phyloP scores from a whole-genome alignment of 2,329 filamentous ascomycete species.

The Neodidymelliopsis sp. region DNA sequence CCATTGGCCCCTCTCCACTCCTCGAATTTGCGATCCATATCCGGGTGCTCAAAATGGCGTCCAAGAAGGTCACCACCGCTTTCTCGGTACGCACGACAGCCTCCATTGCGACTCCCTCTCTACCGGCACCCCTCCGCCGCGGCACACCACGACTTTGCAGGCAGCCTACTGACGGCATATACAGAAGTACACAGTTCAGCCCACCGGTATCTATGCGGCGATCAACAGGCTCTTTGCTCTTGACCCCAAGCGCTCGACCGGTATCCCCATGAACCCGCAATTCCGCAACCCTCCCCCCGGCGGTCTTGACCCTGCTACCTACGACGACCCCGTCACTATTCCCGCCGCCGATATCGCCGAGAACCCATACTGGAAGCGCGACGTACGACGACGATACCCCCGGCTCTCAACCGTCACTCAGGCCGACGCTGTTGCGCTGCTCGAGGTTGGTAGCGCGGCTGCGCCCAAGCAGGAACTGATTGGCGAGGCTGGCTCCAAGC shows the following conservation, averaged over 20 bases:
- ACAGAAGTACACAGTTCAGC: constrained; percentile 96
- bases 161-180: constrained; percentile 2
- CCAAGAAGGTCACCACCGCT: constrained; percentile 41
- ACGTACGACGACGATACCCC: constrained; percentile 83
- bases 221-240: constrained; percentile 81
- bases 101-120: constrained; percentile 3
- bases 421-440: constrained; percentile 82
- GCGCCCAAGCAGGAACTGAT: constrained; percentile 81
- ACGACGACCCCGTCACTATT: constrained; percentile 82
- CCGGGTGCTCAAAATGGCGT: constrained; percentile 37
- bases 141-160: background rate
- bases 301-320: constrained; percentile 70
- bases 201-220: constrained; percentile 84
- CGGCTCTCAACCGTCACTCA: constrained; percentile 81
- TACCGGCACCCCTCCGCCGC: constrained; percentile 16
- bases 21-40: constrained; percentile 17
- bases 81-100: constrained; percentile 37
- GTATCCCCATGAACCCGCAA: constrained; percentile 90
- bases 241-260: constrained; percentile 87
- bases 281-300: constrained; percentile 88
- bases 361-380: constrained; percentile 97
- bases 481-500: constrained; percentile 74
- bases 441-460: constrained; percentile 83
- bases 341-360: constrained; percentile 89
- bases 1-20: constrained; percentile 38